A percentile compares a stretch with the other conserved stretches of the same genome.
These are phyloP conservation scores for Mycena galopus DNA, from an alignment of 768 basidiomycete genomes.

Conservation along the genomic window DNA sequence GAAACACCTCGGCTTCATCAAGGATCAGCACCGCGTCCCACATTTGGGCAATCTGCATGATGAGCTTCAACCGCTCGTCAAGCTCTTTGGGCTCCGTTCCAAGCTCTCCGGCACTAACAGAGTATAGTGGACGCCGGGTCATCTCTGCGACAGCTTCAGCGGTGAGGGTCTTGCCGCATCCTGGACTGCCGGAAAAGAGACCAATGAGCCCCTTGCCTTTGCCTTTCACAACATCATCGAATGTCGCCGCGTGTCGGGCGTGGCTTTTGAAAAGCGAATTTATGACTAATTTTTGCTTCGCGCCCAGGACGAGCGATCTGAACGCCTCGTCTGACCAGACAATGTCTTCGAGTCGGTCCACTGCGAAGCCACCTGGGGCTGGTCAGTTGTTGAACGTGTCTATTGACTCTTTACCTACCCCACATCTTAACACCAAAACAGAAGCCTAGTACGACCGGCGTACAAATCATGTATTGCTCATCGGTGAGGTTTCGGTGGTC, in stretches of 20 bases:
- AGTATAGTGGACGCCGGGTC: conserved; percentile 47
- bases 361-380: conserved; percentile 44
- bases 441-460: conserved; percentile 42
- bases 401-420: conserved; percentile 35
- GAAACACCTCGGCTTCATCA: conserved; percentile 54
- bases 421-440: conserved; percentile 44
- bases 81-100: conserved; percentile 43
- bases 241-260: conserved; percentile 29
- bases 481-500: conserved; percentile 35
- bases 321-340: conserved; percentile 52
- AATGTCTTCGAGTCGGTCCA: conserved; percentile 44
- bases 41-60: conserved; percentile 45
- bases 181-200: conserved; percentile 49
- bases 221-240: conserved; percentile 53
- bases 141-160: conserved; percentile 50
- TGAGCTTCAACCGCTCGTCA: conserved; percentile 38
- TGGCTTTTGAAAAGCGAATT: conserved; percentile 44
- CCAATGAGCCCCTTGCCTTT: conserved; percentile 55
- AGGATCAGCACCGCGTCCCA: conserved; percentile 53
- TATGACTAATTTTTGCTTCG: conserved; percentile 49
- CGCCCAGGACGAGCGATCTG: conserved; percentile 47
- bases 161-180: conserved; percentile 53
- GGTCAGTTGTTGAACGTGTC: not conserved
- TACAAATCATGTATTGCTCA: conserved; percentile 43
- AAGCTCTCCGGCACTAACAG: conserved; percentile 49